These are phyloP conservation scores for Trichoderma guizhouense DNA, from an alignment of 2,329 filamentous ascomycete genomes.

Conservation along the genomic window DNA sequence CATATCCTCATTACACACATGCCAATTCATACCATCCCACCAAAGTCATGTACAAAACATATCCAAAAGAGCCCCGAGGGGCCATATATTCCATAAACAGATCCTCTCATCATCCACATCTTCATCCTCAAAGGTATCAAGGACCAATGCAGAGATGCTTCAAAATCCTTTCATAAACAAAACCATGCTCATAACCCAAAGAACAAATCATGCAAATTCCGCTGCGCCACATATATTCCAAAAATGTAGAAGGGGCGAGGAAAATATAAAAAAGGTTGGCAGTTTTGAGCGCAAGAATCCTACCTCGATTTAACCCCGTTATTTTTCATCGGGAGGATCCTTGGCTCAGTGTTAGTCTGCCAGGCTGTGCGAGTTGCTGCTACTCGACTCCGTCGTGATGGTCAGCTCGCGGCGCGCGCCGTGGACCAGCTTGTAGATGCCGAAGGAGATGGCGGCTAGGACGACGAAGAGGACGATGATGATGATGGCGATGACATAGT, in stretches of 20 bases:
- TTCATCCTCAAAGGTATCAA: not conserved
- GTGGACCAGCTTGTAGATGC: slow-evolving; percentile 60
- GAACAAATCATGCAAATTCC: not conserved
- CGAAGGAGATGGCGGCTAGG: slow-evolving; percentile 58
- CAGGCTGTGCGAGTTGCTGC: slow-evolving; percentile 27
- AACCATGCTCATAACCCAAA: not conserved
- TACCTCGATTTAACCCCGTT: not conserved
- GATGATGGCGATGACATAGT: slow-evolving; percentile 66
- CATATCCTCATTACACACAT: not conserved
- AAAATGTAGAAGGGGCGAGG: not conserved
- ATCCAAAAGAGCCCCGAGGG: not conserved
- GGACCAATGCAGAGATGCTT: not conserved
- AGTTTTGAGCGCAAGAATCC: not conserved
- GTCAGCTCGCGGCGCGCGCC: slow-evolving; percentile 45
- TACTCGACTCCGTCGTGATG: slow-evolving; percentile 34
- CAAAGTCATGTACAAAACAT: not conserved
- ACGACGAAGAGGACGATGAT: slow-evolving; percentile 64
- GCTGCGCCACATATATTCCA: not conserved
- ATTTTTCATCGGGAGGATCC: not conserved
- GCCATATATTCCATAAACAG: not conserved
- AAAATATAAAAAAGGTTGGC: not conserved
- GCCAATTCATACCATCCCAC: not conserved
- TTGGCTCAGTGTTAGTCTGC: slow-evolving; percentile 22
- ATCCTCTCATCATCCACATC: not conserved
- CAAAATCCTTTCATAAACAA: not conserved